Percentiles rank a stretch among this genome's conserved stretches.
phyloP scores from a whole-genome alignment of 2,329 filamentous ascomycete species.

The Colletotrichum sp. region DNA sequence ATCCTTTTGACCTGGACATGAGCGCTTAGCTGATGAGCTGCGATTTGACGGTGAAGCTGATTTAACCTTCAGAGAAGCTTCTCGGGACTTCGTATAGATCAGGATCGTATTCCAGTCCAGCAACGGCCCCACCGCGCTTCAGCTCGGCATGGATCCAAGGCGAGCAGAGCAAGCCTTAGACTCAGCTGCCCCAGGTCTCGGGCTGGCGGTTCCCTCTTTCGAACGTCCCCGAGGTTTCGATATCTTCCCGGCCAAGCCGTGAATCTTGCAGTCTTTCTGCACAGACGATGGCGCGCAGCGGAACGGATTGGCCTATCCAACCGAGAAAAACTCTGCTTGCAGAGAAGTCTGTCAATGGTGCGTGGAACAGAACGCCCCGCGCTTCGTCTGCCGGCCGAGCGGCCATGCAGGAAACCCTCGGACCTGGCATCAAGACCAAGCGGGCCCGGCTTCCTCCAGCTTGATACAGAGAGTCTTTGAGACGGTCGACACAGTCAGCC shows the following conservation, averaged over 20 bases:
- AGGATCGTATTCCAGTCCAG: neutral
- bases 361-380: neutral
- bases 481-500: neutral
- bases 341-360: neutral
- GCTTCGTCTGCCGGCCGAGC: neutral
- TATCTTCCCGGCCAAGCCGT: neutral
- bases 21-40: accelerated
- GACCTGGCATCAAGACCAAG: neutral
- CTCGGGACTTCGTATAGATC: neutral
- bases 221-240: neutral
- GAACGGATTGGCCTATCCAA: neutral
- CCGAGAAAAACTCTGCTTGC: neutral
- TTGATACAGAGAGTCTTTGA: neutral
- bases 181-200: neutral
- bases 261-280: neutral
- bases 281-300: neutral
- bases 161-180: neutral
- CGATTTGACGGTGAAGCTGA: neutral
- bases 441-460: neutral
- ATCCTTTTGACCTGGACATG: neutral
- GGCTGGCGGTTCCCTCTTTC: neutral
- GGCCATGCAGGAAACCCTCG: neutral
- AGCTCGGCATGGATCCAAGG: neutral
- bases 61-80: neutral
- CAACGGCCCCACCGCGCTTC: neutral